These are phyloP conservation scores for Saccharomyces hybrid DNA, from an alignment of 1,139 yeast species.

Conservation along the genomic window DNA sequence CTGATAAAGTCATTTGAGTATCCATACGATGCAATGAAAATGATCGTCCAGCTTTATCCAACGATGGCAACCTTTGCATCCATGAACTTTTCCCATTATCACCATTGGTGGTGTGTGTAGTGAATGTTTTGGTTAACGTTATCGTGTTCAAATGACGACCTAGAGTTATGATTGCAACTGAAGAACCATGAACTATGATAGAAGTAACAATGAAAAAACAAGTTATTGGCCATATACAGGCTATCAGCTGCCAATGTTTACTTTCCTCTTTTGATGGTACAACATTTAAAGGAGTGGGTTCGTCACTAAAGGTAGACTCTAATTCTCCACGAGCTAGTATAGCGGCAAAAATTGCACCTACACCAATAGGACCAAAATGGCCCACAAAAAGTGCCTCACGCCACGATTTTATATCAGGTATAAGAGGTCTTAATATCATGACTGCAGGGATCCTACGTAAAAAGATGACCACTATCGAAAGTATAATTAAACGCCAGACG, in stretches of 20 bases:
- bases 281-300: slow-evolving; percentile 52
- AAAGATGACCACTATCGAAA: slow-evolving; percentile 78
- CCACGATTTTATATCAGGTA: slow-evolving; percentile 93
- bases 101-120: slow-evolving; percentile 57
- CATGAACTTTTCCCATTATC: slow-evolving; percentile 53
- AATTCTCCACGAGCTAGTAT: slow-evolving; percentile 76
- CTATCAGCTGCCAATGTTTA: slow-evolving; percentile 62
- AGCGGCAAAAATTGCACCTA: slow-evolving; percentile 90
- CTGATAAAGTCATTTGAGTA: slow-evolving; percentile 35
- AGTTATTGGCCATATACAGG: slow-evolving; percentile 83
- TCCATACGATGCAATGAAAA: slow-evolving; percentile 78
- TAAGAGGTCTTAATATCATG: slow-evolving; percentile 63
- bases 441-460: slow-evolving; percentile 88
- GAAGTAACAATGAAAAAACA: slow-evolving; percentile 81
- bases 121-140: slow-evolving; percentile 88
- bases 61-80: slow-evolving; percentile 79
- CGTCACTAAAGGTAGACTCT: slow-evolving; percentile 45
- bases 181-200: slow-evolving; percentile 90
- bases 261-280: slow-evolving; percentile 48
- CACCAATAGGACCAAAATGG: slow-evolving; percentile 98
- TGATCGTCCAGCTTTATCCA: slow-evolving; percentile 65
- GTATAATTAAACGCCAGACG: slow-evolving; percentile 76
- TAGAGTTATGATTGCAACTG: slow-evolving; percentile 85
- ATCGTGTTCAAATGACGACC: slow-evolving; percentile 87
- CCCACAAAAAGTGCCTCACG: slow-evolving; percentile 94